Conservation (phyloP, 352 stramenopile species). For the Pythium phragmitis region DNA sequence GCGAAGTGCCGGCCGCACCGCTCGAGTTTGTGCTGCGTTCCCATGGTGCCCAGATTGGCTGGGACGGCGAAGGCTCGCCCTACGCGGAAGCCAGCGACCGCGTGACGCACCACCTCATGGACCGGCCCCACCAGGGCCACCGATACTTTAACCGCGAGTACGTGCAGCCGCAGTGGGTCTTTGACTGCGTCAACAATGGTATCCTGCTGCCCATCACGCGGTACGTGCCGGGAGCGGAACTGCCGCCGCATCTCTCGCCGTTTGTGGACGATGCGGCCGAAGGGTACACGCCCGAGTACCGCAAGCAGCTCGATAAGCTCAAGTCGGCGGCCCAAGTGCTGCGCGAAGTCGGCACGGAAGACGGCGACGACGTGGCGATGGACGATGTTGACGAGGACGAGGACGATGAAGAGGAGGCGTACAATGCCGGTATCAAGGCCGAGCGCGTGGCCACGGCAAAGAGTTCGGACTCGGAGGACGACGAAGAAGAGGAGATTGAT, state of each 20-base stretch:
- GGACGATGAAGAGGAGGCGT: conserved; percentile 71
- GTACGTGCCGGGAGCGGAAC: conserved; percentile 91
- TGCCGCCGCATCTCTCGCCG: conserved; percentile 92
- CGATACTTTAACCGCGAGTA: conserved; percentile 94
- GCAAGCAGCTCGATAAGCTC: conserved; percentile 86
- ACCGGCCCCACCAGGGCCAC: conserved; percentile 91
- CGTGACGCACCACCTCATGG: conserved; percentile 98
- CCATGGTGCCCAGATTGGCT: conserved; percentile 95
- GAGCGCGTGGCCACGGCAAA: conserved; percentile 54
- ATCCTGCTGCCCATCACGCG: conserved; percentile 91
- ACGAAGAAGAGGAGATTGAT: conserved; percentile 36
- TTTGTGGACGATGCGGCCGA: conserved; percentile 98
- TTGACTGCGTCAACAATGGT: conserved; percentile 97
- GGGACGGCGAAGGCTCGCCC: conserved; percentile 93
- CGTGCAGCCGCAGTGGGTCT: conserved; percentile 99
- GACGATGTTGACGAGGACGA: conserved; percentile 41
- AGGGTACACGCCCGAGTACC: conserved; percentile 97
- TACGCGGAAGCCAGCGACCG: conserved; percentile 87
- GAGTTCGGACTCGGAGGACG: conserved; percentile 35
- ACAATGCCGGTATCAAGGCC: conserved; percentile 77
- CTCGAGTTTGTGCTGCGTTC: conserved; percentile 95
- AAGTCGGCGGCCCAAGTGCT: conserved; percentile 80
- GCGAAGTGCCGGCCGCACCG: conserved; percentile 93
- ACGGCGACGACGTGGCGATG: conserved; percentile 35
- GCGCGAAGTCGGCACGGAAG: conserved; percentile 52